Conservation (phyloP, 2,329 filamentous ascomycete species). For the Ophiocordyceps camponoti-floridani region DNA sequence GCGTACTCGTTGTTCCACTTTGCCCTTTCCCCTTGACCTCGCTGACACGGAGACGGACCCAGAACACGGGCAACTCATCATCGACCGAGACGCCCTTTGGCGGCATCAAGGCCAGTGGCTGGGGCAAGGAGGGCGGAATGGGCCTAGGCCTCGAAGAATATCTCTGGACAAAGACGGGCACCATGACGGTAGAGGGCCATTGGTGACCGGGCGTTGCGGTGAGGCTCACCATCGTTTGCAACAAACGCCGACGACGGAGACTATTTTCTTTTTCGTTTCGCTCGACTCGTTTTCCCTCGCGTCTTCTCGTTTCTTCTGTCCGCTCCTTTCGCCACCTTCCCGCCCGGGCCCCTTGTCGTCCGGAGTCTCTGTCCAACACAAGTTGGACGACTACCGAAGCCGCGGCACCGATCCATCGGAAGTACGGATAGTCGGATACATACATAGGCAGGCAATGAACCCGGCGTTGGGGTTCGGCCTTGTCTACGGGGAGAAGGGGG, state of each 20-base stretch:
- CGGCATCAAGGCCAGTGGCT: slow-evolving; percentile 28
- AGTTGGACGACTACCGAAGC: slow-evolving; percentile 1
- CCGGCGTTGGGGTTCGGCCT: neutral
- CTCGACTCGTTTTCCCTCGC: neutral
- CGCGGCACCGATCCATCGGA: slow-evolving; percentile 1
- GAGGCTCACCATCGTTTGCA: neutral
- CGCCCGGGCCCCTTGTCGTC: neutral
- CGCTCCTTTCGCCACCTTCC: neutral
- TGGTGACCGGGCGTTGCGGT: slow-evolving; percentile 1
- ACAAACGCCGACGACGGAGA: neutral
- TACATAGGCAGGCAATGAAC: neutral
- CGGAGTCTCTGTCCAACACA: neutral
- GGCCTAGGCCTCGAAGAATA: slow-evolving; percentile 28
- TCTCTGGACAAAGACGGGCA: slow-evolving; percentile 25
- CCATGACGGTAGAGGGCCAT: slow-evolving; percentile 17
- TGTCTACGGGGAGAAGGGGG: neutral
- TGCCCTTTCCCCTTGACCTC: neutral
- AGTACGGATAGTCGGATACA: too few relatives aligned
- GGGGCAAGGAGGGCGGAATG: slow-evolving; percentile 28
- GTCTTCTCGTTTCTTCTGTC: neutral
- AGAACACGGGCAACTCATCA: slow-evolving; percentile 22
- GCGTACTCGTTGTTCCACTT: slow-evolving; percentile 5
- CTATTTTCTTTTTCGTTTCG: neutral
- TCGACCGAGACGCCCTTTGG: slow-evolving; percentile 26
- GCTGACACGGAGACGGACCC: neutral